phyloP scores from a whole-genome alignment of 176 grass and related monocot genomes.

The Poa annua region DNA sequence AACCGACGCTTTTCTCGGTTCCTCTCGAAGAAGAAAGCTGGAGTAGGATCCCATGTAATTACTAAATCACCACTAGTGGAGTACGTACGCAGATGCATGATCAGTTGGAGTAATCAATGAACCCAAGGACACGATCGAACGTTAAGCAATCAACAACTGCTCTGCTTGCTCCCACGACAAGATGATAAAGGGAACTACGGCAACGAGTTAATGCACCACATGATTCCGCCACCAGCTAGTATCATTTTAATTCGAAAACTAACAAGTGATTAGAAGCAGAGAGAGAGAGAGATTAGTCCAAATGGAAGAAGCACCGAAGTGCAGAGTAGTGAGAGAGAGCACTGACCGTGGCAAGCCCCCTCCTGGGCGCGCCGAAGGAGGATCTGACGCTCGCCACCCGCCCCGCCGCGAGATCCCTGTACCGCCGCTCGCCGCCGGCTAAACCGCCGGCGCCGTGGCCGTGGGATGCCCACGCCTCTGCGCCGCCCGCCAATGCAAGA shows the following conservation, averaged over 20 bases:
- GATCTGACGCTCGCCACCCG: conserved; percentile 55
- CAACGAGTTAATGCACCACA: not conserved
- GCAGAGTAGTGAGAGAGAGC: not conserved
- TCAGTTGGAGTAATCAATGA: not conserved
- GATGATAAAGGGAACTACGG: conserved; percentile 9
- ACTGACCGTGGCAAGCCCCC: conserved; percentile 45
- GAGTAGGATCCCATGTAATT: not conserved
- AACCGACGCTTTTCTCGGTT: not conserved
- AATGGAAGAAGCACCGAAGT: not conserved
- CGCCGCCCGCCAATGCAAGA: not conserved
- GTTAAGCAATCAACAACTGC: not conserved
- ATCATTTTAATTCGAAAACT: not conserved
- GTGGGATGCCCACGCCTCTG: conserved; percentile 9
- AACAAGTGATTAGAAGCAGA: not conserved
- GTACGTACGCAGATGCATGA: not conserved
- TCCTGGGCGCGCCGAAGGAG: conserved; percentile 36
- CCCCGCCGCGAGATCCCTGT: conserved; percentile 46
- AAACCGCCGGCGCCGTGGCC: not conserved
- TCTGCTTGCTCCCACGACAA: conserved; percentile 17
- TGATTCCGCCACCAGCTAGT: not conserved
- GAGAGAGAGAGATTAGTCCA: not conserved
- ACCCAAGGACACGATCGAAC: not conserved
- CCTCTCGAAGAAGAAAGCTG: not conserved
- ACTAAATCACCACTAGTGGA: not conserved
- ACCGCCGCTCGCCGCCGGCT: conserved; percentile 42